Base-by-base conservation (phyloP, 441 rosid species). In the Arabidopsis lyrata region DNA sequence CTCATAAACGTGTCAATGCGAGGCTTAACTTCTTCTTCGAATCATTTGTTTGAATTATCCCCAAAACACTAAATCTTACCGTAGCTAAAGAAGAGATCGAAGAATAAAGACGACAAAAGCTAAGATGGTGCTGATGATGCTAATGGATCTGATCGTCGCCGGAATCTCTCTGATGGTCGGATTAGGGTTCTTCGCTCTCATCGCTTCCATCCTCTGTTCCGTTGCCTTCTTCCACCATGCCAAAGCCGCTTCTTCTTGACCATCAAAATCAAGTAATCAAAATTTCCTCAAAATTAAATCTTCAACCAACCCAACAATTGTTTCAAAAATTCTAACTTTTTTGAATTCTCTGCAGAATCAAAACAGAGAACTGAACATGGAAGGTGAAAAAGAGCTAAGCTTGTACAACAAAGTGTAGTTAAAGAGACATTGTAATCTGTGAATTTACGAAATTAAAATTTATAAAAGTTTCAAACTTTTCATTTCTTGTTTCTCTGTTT, bases 81-180 rank as follows among this genome's bases (percentile, higher is more conserved):
- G 15, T 18, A 20, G 20, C 48, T 16, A 29, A 3, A 27, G 24
- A 15, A 58, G 56, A 39, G 57, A 60, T 29, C 29, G 47, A 14
- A 14, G 22, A 56, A 44, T 6, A 24, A 24, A 13, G 49, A 42
- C 31, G 10, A 36, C 15, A 9, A 59, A 60, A 60, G 14, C 20
- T 5, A 61, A 24, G 60, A 52, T 20, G 44, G 6, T 20, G 58
- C 10, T 13, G 5, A 70, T 87, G 68, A 53, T 83, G 79, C 82
- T 85, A 7, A 64, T 86, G 75, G 98, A 93, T 84, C 74, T 88
- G 73, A 68, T 79, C 41, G 84, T 88, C 64, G 97, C 98, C 9
- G 90, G 90, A 49, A 69, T 89, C 78, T 93, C 94, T 10, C 74
- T 93, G 20, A 65, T 81, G 83, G 82, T 93, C 36, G 92, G 92